Percentiles rank a stretch among this genome's conserved stretches.
These are phyloP conservation scores for Tillandsia leiboldiana DNA, from an alignment of 176 grass and related monocot genomes.

Conservation along the genomic window DNA sequence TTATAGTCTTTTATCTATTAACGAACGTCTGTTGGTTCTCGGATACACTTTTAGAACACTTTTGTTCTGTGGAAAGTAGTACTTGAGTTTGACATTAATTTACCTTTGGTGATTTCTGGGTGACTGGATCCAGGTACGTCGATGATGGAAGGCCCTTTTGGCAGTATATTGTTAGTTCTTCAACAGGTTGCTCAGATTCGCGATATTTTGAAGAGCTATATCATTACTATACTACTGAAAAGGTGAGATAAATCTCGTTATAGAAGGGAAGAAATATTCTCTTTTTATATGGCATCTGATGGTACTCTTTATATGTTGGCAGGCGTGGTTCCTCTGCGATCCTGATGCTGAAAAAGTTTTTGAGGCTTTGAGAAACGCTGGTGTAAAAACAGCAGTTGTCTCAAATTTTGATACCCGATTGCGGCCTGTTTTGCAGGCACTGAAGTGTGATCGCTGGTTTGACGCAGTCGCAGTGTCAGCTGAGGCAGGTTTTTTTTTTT, in stretches of 20 bases:
- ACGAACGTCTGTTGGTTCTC: too few relatives aligned
- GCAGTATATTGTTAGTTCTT: conserved; percentile 83
- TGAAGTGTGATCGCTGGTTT: conserved; percentile 91
- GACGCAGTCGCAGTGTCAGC: conserved; percentile 87
- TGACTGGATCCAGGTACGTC: conserved; percentile 60
- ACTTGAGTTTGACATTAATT: neutral
- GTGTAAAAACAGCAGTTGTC: conserved; percentile 83
- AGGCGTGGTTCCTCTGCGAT: conserved; percentile 90
- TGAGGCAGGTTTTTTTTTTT: conserved; percentile 36
- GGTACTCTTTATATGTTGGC: conserved; percentile 20
- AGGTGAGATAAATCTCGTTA: conserved; percentile 35
- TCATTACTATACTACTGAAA: conserved; percentile 79
- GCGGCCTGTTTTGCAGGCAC: conserved; percentile 63
- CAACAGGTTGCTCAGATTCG: conserved; percentile 77
- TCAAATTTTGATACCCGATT: conserved; percentile 96
- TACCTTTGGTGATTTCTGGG: conserved; percentile 7
- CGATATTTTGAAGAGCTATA: conserved; percentile 97
- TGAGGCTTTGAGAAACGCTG: conserved; percentile 61
- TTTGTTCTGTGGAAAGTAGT: neutral
- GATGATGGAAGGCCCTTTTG: conserved; percentile 91
- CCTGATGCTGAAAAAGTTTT: conserved; percentile 79
- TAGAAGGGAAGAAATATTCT: neutral
- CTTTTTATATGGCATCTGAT: conserved; percentile 17
- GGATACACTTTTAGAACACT: too few relatives aligned
- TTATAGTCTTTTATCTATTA: too few relatives aligned